Evolutionary conservation across 2,329 filamentous ascomycete species (phyloP).

Genomic region (Stachybotrys elegans): DNA sequence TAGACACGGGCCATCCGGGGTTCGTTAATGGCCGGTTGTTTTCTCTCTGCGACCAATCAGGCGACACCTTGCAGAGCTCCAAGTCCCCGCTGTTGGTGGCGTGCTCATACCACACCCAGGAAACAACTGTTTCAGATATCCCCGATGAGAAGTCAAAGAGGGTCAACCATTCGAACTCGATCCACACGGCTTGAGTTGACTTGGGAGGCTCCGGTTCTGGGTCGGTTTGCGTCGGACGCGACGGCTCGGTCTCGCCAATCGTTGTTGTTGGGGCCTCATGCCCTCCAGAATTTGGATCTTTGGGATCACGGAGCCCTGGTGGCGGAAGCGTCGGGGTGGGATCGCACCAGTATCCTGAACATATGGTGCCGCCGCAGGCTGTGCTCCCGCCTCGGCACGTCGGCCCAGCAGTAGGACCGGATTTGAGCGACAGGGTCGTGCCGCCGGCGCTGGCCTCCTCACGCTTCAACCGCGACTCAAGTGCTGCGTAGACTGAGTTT

Average conservation of each 20-base stretch:
- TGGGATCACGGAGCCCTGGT: conserved; percentile 13
- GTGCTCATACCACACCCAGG: neutral
- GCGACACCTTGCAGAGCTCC: neutral
- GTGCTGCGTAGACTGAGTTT: conserved; percentile 5
- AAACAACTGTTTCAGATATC: neutral
- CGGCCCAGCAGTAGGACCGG: conserved; percentile 7
- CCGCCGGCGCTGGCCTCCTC: neutral
- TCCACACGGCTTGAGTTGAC: neutral
- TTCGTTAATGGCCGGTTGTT: neutral
- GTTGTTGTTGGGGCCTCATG: conserved; percentile 1
- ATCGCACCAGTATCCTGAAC: conserved; percentile 15
- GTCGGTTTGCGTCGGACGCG: too few relatives aligned
- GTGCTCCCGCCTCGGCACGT: conserved; percentile 9
- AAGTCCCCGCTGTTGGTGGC: neutral
- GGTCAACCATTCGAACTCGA: neutral
- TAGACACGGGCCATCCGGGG: neutral
- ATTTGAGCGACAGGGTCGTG: conserved; percentile 5
- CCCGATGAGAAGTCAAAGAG: neutral
- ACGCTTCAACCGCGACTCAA: neutral
- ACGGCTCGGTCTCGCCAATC: neutral
- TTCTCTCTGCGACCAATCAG: neutral
- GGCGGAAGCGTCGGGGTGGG: conserved; percentile 11
- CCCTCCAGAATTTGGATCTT: conserved; percentile 10
- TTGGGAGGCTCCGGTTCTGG: neutral
- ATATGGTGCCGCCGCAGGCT: conserved; percentile 15